These are phyloP conservation scores for Yamadazyma olivae DNA, from an alignment of 805 yeast genomes.

Conservation along the genomic window DNA sequence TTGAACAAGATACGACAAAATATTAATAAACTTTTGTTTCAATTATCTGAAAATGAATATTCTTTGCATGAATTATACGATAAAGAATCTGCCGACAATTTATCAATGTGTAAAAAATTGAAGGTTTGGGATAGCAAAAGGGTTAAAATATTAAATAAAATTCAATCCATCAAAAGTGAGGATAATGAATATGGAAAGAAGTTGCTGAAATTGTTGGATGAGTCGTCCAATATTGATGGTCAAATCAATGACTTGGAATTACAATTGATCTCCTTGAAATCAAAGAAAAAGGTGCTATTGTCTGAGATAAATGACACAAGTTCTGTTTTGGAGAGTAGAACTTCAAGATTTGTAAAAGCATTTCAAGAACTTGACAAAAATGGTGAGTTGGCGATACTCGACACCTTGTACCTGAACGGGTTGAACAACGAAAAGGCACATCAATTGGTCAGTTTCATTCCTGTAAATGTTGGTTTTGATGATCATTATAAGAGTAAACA, in stretches of 20 bases:
- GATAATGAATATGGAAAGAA: slow-evolving; percentile 42
- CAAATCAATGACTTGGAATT: slow-evolving; percentile 40
- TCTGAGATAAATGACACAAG: slow-evolving; percentile 44
- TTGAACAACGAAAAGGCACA: slow-evolving; percentile 15
- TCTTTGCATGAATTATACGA: slow-evolving; percentile 46
- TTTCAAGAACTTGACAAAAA: slow-evolving; percentile 35
- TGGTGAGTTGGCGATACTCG: slow-evolving; percentile 34
- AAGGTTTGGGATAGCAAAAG: slow-evolving; percentile 41
- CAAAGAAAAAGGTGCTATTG: slow-evolving; percentile 29
- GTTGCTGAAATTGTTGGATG: slow-evolving; percentile 30
- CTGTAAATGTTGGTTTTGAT: slow-evolving; percentile 29
- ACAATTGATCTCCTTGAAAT: slow-evolving; percentile 27
- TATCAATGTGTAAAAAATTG: slow-evolving; percentile 25
- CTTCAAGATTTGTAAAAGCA: slow-evolving; percentile 42
- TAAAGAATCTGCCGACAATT: slow-evolving; percentile 30
- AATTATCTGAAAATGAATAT: slow-evolving; percentile 41
- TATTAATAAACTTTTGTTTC: slow-evolving; percentile 27
- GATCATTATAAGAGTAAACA: slow-evolving; percentile 11
- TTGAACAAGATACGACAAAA: slow-evolving; percentile 24
- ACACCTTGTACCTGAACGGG: slow-evolving; percentile 23
- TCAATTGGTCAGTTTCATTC: slow-evolving; percentile 14
- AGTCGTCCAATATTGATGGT: slow-evolving; percentile 27
- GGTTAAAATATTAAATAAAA: slow-evolving; percentile 26
- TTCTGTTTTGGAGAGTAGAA: slow-evolving; percentile 48
- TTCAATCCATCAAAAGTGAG: slow-evolving; percentile 37